These are phyloP conservation scores for Sphaerulina musiva DNA, from an alignment of 2,329 filamentous ascomycete genomes.

Conservation along the genomic window DNA sequence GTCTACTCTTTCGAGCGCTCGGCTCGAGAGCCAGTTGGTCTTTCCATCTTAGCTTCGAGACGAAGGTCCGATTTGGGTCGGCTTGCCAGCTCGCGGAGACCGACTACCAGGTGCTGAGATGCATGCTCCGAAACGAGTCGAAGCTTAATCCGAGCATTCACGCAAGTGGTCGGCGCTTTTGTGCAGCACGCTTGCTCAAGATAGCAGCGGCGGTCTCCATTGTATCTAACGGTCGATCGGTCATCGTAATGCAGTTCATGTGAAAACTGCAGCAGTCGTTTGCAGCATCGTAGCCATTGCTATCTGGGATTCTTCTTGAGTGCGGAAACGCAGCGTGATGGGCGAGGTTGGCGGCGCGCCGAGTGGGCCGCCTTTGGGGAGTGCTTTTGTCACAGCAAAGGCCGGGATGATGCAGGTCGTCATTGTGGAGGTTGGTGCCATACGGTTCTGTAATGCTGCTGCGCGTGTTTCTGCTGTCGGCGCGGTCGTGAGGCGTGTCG, in stretches of 20 bases:
- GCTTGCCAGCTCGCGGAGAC: not conserved
- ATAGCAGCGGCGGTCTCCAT: not conserved
- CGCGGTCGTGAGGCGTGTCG: too few species aligned
- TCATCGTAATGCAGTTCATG: not conserved
- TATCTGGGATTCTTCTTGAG: not conserved
- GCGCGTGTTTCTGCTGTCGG: too few species aligned
- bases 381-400: not conserved
- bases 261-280: not conserved
- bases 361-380: not conserved
- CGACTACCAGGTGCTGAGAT: conserved; percentile 1
- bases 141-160: not conserved
- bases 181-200: not conserved
- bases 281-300: not conserved
- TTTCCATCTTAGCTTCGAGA: not conserved
- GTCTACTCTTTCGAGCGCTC: not conserved
- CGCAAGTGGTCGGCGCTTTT: not conserved
- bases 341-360: not conserved
- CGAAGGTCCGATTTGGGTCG: not conserved
- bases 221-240: too few species aligned
- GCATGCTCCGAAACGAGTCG: conserved; percentile 4
- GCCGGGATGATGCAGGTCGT: not conserved
- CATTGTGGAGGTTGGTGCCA: too few species aligned
- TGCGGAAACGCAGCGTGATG: not conserved
- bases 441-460: too few species aligned
- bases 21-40: not conserved